Evolutionary conservation across 2,329 filamentous ascomycete species (phyloP).

Genomic region (Penicillium sp.): DNA sequence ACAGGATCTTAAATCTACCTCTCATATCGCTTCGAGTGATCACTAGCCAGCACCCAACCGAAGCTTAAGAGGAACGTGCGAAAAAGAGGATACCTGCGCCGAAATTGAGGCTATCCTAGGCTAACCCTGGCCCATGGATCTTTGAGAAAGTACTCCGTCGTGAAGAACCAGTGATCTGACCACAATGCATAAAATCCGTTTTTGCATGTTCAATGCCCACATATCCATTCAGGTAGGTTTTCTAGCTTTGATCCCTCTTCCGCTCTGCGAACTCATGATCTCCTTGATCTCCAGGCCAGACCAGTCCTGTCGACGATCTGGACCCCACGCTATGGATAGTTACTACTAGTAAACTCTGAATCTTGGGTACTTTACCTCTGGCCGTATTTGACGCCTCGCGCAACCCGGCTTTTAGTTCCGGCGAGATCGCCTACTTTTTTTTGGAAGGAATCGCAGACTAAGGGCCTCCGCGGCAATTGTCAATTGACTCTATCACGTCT

Average conservation of each 20-base stretch:
- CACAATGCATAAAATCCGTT: conserved; percentile 7
- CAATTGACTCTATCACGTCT: conserved; percentile 6
- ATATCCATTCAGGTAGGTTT: not conserved
- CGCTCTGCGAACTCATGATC: conserved; percentile 11
- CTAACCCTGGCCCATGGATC: not conserved
- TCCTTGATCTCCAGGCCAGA: not conserved
- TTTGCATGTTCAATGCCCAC: not conserved
- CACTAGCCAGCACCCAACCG: not conserved
- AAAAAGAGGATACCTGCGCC: not conserved
- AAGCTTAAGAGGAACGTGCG: conserved; percentile 5
- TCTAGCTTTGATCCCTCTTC: conserved; percentile 1
- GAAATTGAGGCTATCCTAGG: conserved; percentile 1
- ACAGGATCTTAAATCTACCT: not conserved
- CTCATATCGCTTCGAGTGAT: not conserved
- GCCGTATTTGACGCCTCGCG: not conserved
- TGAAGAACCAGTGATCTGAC: conserved; percentile 2
- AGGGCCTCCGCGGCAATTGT: not conserved
- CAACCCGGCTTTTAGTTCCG: not conserved
- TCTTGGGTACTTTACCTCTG: conserved; percentile 1
- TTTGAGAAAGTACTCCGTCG: not conserved
- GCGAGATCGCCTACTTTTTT: not conserved
- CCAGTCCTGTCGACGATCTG: conserved; percentile 4
- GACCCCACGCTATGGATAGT: conserved; percentile 12
- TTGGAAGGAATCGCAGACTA: not conserved
- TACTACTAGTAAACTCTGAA: not conserved